These are phyloP conservation scores for Camellia oleifera DNA, from an alignment of 179 eudicot genomes.

Conservation along the genomic window DNA sequence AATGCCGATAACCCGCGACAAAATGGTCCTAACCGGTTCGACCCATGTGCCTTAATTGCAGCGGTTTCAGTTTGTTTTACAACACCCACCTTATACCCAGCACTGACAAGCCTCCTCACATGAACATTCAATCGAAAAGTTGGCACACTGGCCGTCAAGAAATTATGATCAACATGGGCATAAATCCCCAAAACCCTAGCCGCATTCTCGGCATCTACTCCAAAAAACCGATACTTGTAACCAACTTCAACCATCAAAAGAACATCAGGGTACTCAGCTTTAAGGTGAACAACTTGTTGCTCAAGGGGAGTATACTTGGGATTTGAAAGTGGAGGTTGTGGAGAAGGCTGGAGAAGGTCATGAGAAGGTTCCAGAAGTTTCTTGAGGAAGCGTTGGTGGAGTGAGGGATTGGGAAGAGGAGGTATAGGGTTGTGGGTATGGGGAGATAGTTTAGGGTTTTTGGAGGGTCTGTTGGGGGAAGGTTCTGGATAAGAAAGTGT, in stretches of 20 bases:
- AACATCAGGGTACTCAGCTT: conserved; percentile 67
- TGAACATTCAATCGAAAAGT: conserved; percentile 84
- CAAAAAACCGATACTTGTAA: conserved; percentile 79
- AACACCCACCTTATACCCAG: conserved; percentile 92
- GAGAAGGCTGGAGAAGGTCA: conserved; percentile 16
- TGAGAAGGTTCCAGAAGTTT: conserved; percentile 55
- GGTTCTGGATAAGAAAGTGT: conserved; percentile 37
- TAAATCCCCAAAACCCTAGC: conserved; percentile 81
- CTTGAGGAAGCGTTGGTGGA: conserved; percentile 37
- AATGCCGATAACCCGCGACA: conserved; percentile 83
- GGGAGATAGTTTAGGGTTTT: conserved; percentile 32
- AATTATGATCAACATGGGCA: conserved; percentile 84
- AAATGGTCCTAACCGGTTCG: conserved; percentile 72
- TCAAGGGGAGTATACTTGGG: conserved; percentile 84
- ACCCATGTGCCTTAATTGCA: conserved; percentile 85
- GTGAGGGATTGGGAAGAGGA: conserved; percentile 27
- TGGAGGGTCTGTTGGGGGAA: conserved; percentile 41
- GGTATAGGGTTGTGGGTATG: conserved; percentile 24
- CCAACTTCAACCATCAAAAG: conserved; percentile 94
- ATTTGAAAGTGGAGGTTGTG: conserved; percentile 17
- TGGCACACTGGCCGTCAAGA: conserved; percentile 93
- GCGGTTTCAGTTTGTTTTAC: conserved; percentile 94
- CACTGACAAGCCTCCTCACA: conserved; percentile 90
- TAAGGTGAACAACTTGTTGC: conserved; percentile 79
- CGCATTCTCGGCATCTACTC: conserved; percentile 85